Evolutionary conservation across 2,329 filamentous ascomycete genomes (phyloP).

Genomic region (Fusarium tanahbumbuense): DNA sequence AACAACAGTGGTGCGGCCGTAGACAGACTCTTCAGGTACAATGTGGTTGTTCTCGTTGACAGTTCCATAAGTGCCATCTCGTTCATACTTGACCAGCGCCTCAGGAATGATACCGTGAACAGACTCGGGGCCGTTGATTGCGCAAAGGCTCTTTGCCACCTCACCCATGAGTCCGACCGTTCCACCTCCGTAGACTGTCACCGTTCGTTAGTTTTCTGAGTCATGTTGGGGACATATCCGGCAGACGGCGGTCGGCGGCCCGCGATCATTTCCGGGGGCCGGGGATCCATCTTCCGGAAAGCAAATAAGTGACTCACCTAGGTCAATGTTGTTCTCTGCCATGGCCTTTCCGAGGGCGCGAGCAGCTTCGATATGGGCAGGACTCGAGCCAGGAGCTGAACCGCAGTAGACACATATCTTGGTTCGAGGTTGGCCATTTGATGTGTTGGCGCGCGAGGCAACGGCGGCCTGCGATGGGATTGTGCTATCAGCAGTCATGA

Average conservation of each 20-base stretch:
- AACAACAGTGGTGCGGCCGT: constrained; percentile 88
- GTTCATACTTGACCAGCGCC: constrained; percentile 84
- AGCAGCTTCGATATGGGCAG: constrained; percentile 82
- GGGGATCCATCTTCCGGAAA: neutral
- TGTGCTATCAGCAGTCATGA: constrained; percentile 48
- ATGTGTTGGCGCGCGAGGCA: constrained; percentile 41
- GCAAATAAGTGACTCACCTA: constrained; percentile 62
- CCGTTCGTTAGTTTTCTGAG: constrained; percentile 16
- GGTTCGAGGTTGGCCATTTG: constrained; percentile 56
- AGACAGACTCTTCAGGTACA: constrained; percentile 73
- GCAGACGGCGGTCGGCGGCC: constrained; percentile 10
- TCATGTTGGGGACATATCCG: neutral
- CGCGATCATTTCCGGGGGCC: neutral
- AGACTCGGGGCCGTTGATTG: constrained; percentile 79
- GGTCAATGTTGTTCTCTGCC: constrained; percentile 79
- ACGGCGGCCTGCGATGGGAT: constrained; percentile 21
- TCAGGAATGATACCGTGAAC: constrained; percentile 96
- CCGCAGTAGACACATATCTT: constrained; percentile 97
- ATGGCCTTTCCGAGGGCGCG: constrained; percentile 78
- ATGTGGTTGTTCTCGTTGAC: constrained; percentile 62
- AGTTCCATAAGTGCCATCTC: constrained; percentile 66
- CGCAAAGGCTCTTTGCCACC: constrained; percentile 85
- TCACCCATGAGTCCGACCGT: constrained; percentile 97
- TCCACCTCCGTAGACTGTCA: constrained; percentile 88
- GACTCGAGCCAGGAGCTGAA: constrained; percentile 77